A percentile compares a stretch with the other conserved stretches of the same genome.
Evolutionary conservation across 768 basidiomycete genomes (phyloP).

Genomic region (Termitomyces heimii): DNA sequence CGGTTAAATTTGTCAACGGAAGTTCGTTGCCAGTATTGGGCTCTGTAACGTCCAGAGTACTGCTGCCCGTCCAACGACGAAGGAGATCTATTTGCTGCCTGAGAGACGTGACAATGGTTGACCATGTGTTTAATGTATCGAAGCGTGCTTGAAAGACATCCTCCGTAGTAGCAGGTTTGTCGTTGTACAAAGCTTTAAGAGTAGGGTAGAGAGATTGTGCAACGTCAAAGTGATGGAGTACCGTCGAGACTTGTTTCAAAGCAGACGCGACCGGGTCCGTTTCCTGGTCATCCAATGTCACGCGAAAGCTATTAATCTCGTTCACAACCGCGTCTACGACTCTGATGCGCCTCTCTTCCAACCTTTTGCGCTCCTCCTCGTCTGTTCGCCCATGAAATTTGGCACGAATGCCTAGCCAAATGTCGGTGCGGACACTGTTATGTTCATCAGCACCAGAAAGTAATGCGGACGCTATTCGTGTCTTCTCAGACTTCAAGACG

Average conservation of each 20-base stretch:
- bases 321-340: slow-evolving; percentile 80
- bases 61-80: slow-evolving; percentile 91
- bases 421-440: slow-evolving; percentile 57
- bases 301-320: slow-evolving; percentile 74
- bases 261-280: slow-evolving; percentile 37
- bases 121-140: slow-evolving; percentile 91
- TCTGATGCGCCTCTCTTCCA: slow-evolving; percentile 80
- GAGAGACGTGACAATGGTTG: slow-evolving; percentile 80
- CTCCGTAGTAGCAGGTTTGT: slow-evolving; percentile 68
- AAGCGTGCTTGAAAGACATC: slow-evolving; percentile 71
- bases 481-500: slow-evolving; percentile 92
- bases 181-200: slow-evolving; percentile 70
- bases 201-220: slow-evolving; percentile 86
- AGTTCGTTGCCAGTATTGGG: slow-evolving; percentile 65
- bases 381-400: slow-evolving; percentile 74
- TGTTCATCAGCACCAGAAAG: slow-evolving; percentile 66
- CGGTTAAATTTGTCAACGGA: slow-evolving; percentile 28
- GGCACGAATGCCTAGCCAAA: slow-evolving; percentile 91
- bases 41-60: slow-evolving; percentile 82
- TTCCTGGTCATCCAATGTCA: slow-evolving; percentile 32
- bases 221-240: slow-evolving; percentile 73
- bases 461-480: slow-evolving; percentile 78
- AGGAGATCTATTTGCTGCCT: slow-evolving; percentile 75
- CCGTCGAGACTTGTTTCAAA: slow-evolving; percentile 53
- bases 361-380: slow-evolving; percentile 72